These are phyloP conservation scores for Ceratocystis papillata DNA, from an alignment of 2,329 filamentous ascomycete species.

Conservation along the genomic window DNA sequence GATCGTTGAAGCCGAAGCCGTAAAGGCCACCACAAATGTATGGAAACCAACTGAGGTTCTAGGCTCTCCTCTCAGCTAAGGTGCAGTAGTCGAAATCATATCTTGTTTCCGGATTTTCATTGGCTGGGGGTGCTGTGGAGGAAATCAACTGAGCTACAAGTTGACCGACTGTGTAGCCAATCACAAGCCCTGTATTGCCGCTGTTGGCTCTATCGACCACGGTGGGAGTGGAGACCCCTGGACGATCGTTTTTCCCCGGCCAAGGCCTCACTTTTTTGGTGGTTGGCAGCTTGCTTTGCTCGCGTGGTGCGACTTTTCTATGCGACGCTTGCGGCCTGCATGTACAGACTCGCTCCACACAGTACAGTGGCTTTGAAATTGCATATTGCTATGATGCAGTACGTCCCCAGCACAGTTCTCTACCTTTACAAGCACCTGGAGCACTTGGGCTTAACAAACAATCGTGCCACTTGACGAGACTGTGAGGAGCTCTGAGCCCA, in stretches of 20 bases:
- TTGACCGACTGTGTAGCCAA: neutral
- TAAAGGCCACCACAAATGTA: too few species aligned
- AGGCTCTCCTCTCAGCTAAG: neutral
- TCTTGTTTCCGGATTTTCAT: neutral
- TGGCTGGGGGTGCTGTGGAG: neutral
- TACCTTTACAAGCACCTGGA: neutral
- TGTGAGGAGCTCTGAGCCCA: neutral
- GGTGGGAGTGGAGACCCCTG: neutral
- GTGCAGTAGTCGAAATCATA: too few species aligned
- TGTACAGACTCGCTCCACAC: neutral
- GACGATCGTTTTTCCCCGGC: neutral
- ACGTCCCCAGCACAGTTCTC: neutral
- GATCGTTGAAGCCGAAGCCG: too few species aligned
- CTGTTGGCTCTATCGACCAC: neutral
- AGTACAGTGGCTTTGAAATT: neutral
- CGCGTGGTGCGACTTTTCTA: neutral
- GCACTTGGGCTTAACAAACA: neutral
- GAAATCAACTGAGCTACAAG: neutral
- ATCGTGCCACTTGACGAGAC: neutral
- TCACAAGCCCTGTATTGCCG: neutral
- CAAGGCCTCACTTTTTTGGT: neutral
- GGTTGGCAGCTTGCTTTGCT: constrained; percentile 3
- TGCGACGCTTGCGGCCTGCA: neutral
- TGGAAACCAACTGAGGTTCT: neutral
- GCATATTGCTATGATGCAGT: neutral